A percentile compares a stretch with the other conserved stretches of the same genome.
Conservation (phyloP, 495 filamentous ascomycete species). For the Aspergillus ellipticus region DNA sequence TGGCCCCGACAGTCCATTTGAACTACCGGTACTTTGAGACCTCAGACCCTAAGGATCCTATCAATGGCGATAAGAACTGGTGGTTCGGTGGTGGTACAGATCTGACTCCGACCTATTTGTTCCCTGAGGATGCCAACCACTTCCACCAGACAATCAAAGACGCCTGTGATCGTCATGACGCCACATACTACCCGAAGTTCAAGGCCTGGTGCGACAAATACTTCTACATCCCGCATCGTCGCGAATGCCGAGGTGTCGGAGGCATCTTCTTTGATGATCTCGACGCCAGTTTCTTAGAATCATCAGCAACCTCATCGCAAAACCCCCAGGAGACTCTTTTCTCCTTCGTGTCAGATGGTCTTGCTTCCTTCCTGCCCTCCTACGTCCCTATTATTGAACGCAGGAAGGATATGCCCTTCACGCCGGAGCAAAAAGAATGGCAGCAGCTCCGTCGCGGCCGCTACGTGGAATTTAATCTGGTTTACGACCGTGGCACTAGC, state of each 20-base stretch:
- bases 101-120: conserved; percentile 89
- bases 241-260: conserved; percentile 83
- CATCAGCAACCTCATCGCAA: conserved; percentile 48
- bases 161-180: conserved; percentile 90
- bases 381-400: conserved; percentile 86
- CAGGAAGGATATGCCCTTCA: conserved; percentile 88
- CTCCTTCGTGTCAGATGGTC: conserved; percentile 80
- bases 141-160: conserved; percentile 94
- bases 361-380: conserved; percentile 83
- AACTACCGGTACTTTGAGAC: conserved; percentile 99
- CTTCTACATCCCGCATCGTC: conserved; percentile 88
- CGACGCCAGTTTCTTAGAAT: conserved; percentile 59
- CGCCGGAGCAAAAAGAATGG: conserved; percentile 84
- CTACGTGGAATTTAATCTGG: conserved; percentile 98
- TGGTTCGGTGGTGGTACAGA: conserved; percentile 98
- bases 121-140: conserved; percentile 93
- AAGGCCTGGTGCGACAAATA: conserved; percentile 99
- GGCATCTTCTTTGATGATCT: conserved; percentile 99
- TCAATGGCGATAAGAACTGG: conserved; percentile 76
- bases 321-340: conserved; percentile 90
- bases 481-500: conserved; percentile 92
- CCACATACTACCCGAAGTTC: conserved; percentile 88
- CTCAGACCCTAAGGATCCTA: conserved; percentile 50
- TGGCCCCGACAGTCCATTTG: conserved; percentile 95
- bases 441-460: conserved; percentile 88